phyloP scores from a whole-genome alignment of 495 filamentous ascomycete species.

The Hapsidospora chrysogenum region DNA sequence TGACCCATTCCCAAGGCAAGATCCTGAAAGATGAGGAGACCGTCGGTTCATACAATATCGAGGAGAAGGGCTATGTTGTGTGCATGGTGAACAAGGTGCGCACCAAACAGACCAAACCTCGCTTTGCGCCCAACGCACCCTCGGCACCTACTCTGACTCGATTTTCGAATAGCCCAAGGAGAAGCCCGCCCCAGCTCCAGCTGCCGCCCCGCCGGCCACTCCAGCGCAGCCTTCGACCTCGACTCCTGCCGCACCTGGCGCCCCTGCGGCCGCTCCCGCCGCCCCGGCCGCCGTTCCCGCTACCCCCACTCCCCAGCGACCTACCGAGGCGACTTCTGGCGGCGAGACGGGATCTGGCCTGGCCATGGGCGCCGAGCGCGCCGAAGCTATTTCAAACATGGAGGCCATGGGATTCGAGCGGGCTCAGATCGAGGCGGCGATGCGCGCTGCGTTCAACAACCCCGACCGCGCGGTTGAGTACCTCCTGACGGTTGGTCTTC shows the following conservation, averaged over 20 bases:
- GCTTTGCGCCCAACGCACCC: neutral
- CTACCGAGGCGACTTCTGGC: conserved; percentile 47
- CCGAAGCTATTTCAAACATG: conserved; percentile 85
- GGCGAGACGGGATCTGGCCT: conserved; percentile 16
- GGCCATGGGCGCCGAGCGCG: conserved; percentile 65
- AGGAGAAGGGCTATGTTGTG: conserved; percentile 98
- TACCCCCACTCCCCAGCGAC: conserved; percentile 36
- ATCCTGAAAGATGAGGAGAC: conserved; percentile 95
- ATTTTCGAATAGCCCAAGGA: conserved; percentile 45
- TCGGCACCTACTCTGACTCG: neutral
- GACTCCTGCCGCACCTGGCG: conserved; percentile 43
- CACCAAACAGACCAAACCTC: too few species aligned
- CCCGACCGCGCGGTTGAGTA: conserved; percentile 96
- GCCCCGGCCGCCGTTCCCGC: conserved; percentile 55
- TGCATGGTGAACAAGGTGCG: conserved; percentile 91
- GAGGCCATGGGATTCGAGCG: conserved; percentile 89
- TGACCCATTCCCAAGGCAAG: conserved; percentile 65
- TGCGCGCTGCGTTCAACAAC: conserved; percentile 93
- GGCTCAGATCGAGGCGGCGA: conserved; percentile 73
- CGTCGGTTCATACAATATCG: conserved; percentile 88
- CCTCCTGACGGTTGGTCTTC: conserved; percentile 56
- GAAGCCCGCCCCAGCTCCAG: conserved; percentile 31
- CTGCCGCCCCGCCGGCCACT: conserved; percentile 36
- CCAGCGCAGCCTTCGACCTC: conserved; percentile 35
- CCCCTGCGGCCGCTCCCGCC: conserved; percentile 30